Evolutionary conservation across 257 asterid genomes (phyloP), one percentile per base, ranked within the genome.

Genomic region (Lycium ferocissimum): DNA sequence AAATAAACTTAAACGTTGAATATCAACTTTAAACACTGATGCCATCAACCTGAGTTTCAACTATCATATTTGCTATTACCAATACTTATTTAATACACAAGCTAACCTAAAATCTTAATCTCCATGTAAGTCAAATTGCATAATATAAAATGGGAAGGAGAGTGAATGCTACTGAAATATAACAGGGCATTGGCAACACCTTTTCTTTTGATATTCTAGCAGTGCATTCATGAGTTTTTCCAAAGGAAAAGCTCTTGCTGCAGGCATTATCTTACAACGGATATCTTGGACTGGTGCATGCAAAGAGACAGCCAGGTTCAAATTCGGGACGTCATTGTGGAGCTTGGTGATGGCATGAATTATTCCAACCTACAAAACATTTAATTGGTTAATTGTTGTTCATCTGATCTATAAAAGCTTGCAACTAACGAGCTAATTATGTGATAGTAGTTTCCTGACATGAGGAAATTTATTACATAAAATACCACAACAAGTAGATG

Each of bases 231-330:
- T 97, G 51, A 95, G 91, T 91, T 85, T 97, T 62, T 93, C 98
- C 84, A 97, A 89, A 82, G 99, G 98, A 87, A 97, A 97, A 12
- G 98, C 99, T 66, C 98, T 90, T 54, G 99, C 99, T 26, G 99
- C 98, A 66, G 99, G 99, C 99, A 95, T 97, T 89, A 97, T 97
- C 89, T 90, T 97, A 87, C 99, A 97, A 40, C 99, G 99, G 78
- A 97, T 92, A 5, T 93, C 98, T 90, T 97, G 99, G 67, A 92
- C 92, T 9, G 99, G 99, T 79, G 99, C 98, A 80, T 97, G 99
- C 79, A 97, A 91, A 18, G 99, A 97, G 70, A 97, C 98, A 5
- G 99, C 99, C 83, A 97, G 90, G 88, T 97, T 97, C 84, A 92
- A 26, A 88, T 89, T 93, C 35, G 99, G 99, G 58, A 97, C 0